Evolutionary conservation across 2,329 filamentous ascomycete species (phyloP).

Genomic region (Ascochyta viciae-villosae): DNA sequence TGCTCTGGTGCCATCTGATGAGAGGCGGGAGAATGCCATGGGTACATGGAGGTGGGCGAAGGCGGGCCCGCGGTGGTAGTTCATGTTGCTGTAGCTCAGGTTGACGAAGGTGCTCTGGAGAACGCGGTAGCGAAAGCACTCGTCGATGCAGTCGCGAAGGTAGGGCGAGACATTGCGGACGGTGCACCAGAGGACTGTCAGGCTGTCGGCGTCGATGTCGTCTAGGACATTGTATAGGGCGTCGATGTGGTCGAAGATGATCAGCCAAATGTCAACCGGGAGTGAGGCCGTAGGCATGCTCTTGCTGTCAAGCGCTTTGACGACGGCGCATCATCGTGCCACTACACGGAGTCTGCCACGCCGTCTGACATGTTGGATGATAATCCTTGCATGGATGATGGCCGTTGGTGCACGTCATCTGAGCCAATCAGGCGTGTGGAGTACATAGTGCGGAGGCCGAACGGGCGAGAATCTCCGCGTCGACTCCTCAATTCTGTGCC

Average conservation of each 20-base stretch:
- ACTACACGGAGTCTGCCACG: slow-evolving; percentile 7
- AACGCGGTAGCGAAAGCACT: slow-evolving; percentile 23
- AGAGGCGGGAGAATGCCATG: slow-evolving; percentile 24
- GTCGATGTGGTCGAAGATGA: slow-evolving; percentile 22
- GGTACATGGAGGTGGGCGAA: slow-evolving; percentile 25
- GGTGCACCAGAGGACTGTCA: slow-evolving; percentile 23
- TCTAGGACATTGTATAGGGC: not conserved
- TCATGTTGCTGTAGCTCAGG: slow-evolving; percentile 27
- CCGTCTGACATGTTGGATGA: slow-evolving; percentile 3
- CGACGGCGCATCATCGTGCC: slow-evolving; percentile 6
- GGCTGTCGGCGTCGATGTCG: slow-evolving; percentile 15
- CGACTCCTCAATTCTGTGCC: slow-evolving; percentile 24
- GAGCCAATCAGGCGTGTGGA: slow-evolving; percentile 18
- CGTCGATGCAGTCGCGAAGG: slow-evolving; percentile 25
- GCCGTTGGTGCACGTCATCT: slow-evolving; percentile 4
- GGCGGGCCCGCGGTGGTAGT: slow-evolving; percentile 16
- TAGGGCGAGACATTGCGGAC: slow-evolving; percentile 26
- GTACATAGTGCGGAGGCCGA: slow-evolving; percentile 12
- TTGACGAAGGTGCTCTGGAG: slow-evolving; percentile 21
- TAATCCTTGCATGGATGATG: slow-evolving; percentile 15
- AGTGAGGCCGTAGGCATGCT: slow-evolving; percentile 10
- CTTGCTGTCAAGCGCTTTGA: slow-evolving; percentile 1
- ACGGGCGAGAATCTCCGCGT: slow-evolving; percentile 11
- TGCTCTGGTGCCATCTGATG: slow-evolving; percentile 14
- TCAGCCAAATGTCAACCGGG: slow-evolving; percentile 29